Evolutionary conservation across 2,329 filamentous ascomycete species (phyloP).

Genomic region (Tolypocladium ovalisporum): DNA sequence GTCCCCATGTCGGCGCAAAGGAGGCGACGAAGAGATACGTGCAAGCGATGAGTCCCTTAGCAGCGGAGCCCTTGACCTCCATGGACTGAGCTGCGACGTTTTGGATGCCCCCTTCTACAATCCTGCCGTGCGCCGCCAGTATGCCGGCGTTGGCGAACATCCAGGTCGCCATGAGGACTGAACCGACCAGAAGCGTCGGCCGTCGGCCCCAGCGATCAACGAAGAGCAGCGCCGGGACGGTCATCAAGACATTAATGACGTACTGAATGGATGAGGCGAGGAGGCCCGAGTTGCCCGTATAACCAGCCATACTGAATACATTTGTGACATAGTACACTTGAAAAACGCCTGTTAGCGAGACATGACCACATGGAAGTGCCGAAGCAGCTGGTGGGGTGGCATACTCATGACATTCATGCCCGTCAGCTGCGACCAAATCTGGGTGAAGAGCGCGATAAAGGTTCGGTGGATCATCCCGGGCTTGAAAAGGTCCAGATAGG

Average conservation of each 20-base stretch:
- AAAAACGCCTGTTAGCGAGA: background rate
- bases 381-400: constrained; percentile 1
- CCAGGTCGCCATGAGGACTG: constrained; percentile 52
- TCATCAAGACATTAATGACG: constrained; percentile 73
- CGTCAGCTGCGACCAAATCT: constrained; percentile 46
- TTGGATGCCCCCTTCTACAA: constrained; percentile 30
- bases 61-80: constrained; percentile 28
- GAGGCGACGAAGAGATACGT: constrained; percentile 54
- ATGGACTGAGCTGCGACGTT: constrained; percentile 38
- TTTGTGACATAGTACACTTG: constrained; percentile 51
- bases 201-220: constrained; percentile 69
- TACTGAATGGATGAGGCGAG: constrained; percentile 47
- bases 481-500: constrained; percentile 60
- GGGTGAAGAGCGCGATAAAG: constrained; percentile 37
- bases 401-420: constrained; percentile 49
- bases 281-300: constrained; percentile 34
- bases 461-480: constrained; percentile 52
- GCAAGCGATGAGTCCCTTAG: constrained; percentile 54
- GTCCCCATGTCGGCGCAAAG: constrained; percentile 35
- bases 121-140: constrained; percentile 33
- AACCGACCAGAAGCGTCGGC: constrained; percentile 54
- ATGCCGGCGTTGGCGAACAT: constrained; percentile 44
- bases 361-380: background rate
- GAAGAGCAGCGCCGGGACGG: constrained; percentile 62
- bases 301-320: constrained; percentile 28